Conservation (phyloP, 352 stramenopile species). For the Elongisporangium prolatum region DNA sequence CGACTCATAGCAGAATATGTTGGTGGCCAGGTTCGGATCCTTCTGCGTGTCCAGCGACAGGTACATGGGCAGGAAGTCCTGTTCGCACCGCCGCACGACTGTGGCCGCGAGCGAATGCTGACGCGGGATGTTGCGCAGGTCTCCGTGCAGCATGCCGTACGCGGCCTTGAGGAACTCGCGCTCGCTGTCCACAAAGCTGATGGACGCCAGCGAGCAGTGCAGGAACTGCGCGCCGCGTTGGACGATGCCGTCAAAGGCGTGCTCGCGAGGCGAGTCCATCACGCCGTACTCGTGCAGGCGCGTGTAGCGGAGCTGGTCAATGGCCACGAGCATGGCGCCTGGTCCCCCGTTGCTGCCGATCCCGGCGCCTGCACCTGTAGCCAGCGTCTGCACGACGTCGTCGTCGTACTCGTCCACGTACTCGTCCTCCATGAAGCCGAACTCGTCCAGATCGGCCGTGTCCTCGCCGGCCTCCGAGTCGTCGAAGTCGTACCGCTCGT, state of each 20-base stretch:
- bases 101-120: conserved; percentile 52
- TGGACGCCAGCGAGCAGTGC: conserved; percentile 43
- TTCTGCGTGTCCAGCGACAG: conserved; percentile 35
- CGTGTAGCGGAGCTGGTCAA: conserved; percentile 25
- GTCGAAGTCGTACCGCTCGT: conserved; percentile 15
- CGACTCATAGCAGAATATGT: conserved; percentile 51
- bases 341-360: conserved; percentile 9
- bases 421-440: conserved; percentile 13
- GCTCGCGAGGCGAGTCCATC: conserved; percentile 45
- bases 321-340: not conserved
- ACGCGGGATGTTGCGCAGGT: conserved; percentile 35
- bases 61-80: conserved; percentile 21
- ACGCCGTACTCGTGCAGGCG: conserved; percentile 48
- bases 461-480: conserved; percentile 13
- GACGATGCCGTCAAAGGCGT: conserved; percentile 51
- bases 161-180: conserved; percentile 58
- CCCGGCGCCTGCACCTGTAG: conserved; percentile 10
- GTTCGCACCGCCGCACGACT: conserved; percentile 43
- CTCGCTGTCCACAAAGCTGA: conserved; percentile 57
- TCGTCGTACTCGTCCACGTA: conserved; percentile 18
- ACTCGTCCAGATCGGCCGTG: conserved; percentile 1
- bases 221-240: conserved; percentile 49
- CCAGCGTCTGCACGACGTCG: conserved; percentile 31
- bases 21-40: conserved; percentile 36
- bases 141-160: conserved; percentile 26